A percentile compares a stretch with the other conserved stretches of the same genome.
phyloP scores from a whole-genome alignment of 352 stramenopile species.

The Phytophthora agathidicida region DNA sequence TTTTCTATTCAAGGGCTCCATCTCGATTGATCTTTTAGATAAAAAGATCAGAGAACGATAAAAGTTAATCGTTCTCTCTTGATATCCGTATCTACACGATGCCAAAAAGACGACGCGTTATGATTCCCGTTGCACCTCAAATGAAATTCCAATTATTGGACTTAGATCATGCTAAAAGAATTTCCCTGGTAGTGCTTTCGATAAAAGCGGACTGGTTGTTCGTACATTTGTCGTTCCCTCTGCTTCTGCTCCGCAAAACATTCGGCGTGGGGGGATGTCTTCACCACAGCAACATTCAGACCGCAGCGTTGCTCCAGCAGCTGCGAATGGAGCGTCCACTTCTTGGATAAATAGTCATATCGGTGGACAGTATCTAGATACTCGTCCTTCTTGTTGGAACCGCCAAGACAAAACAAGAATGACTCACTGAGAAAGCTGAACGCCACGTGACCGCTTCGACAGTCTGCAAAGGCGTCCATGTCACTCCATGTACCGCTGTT shows the following conservation, averaged over 20 bases:
- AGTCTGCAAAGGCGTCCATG: constrained; percentile 62
- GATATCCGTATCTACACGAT: too few relatives aligned
- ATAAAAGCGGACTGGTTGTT: constrained; percentile 1
- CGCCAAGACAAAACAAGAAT: constrained; percentile 73
- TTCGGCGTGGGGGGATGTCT: constrained; percentile 37
- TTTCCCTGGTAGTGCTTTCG: neutral
- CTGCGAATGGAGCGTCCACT: constrained; percentile 64
- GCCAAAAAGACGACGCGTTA: too few relatives aligned
- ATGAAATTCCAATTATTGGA: too few relatives aligned
- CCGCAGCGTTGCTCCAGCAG: constrained; percentile 71
- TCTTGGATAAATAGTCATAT: constrained; percentile 66
- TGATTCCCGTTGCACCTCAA: too few relatives aligned
- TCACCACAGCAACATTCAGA: constrained; percentile 62
- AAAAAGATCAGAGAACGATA: too few relatives aligned
- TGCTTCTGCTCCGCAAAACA: constrained; percentile 50
- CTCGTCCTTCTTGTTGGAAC: constrained; percentile 83
- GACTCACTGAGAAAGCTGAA: constrained; percentile 65
- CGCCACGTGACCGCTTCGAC: constrained; percentile 67
- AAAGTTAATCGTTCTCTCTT: too few relatives aligned
- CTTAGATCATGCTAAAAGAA: constrained; percentile 8
- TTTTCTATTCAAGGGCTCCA: too few relatives aligned
- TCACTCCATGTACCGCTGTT: constrained; percentile 51
- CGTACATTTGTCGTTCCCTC: constrained; percentile 12
- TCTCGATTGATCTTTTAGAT: too few relatives aligned
- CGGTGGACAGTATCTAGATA: constrained; percentile 72